Base-by-base conservation (phyloP, 768 basidiomycete genomes). In the Exidia glandulosa region DNA sequence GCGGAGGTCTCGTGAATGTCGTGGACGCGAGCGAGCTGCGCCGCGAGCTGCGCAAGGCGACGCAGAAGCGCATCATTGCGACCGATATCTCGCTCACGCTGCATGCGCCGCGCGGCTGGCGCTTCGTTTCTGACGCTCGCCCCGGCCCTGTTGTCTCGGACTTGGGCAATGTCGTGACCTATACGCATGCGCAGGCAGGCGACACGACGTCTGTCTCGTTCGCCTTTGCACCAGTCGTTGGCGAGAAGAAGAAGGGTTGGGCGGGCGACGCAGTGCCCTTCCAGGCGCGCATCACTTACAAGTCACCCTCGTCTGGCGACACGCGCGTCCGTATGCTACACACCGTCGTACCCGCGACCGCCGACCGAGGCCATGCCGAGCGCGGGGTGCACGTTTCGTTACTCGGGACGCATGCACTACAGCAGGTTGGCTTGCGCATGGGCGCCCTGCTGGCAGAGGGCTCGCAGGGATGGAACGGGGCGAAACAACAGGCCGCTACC, bases 61-160 rank as follows among this genome's bases (percentile, higher is more conserved):
- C 57, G 7, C 57, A 58, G 57, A 36, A 45, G n/a, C 57, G 57
- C 30, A 3, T 58, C 19, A 31, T 58, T 30, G 57, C 57, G 7
- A 41, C 29, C 27, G 57, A 58, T 30, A 32, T 58, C 31, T 14
- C 29, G 5, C 14, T 58, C 16, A 41, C 19, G 41, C 16, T 58
- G 23, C 41, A 58, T 12, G 1, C 27, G 4, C 36, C 57, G 29
- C 30, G 76, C 79, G 59, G 50, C n/a, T 60, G 50, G 31, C 27
- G 34, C 16, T 56, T 60, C 50, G 16, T 29, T 19, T 25, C n/a
- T 14, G 56, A 61, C 32, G 27, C 60, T 29, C 32, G 60, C 14
- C 32, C 59, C 14, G 59, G 50, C 10, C 19, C 50, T 12, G 23
- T 19, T 12, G n/a, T 55, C 7, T 27, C 30, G 27, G 9, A 9